Evolutionary conservation across 495 filamentous ascomycete species (phyloP).

Genomic region (Penicillium parvum): DNA sequence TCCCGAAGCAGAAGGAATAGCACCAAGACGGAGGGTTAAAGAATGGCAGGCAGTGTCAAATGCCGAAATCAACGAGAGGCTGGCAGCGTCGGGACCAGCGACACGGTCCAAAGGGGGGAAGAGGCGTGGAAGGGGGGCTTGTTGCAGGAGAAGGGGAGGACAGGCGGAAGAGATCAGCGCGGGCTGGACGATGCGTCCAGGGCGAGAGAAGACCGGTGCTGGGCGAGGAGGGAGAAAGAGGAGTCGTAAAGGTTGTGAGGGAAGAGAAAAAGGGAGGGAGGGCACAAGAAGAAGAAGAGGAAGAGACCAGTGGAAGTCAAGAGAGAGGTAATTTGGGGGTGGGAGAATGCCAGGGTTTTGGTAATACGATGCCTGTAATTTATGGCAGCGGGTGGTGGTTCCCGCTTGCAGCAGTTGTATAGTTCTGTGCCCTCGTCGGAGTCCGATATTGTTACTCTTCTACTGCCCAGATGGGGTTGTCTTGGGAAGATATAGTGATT

Average conservation of each 20-base stretch:
- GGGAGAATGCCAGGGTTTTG: neutral
- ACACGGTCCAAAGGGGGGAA: slow-evolving; percentile 25
- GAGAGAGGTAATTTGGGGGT: slow-evolving; percentile 16
- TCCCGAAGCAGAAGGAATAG: slow-evolving; percentile 1
- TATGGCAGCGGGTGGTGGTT: neutral
- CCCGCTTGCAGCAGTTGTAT: neutral
- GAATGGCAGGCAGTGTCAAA: slow-evolving; percentile 27
- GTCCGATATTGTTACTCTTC: too few species aligned
- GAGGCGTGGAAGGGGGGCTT: slow-evolving; percentile 7
- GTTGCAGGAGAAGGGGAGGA: slow-evolving; percentile 1
- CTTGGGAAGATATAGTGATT: too few species aligned
- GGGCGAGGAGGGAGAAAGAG: slow-evolving; percentile 1
- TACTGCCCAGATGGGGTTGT: too few species aligned
- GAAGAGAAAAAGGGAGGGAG: slow-evolving; percentile 17
- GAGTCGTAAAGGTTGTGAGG: slow-evolving; percentile 10
- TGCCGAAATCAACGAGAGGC: slow-evolving; percentile 32
- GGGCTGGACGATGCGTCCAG: slow-evolving; percentile 29
- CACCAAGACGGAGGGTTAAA: slow-evolving; percentile 8
- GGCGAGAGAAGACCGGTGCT: slow-evolving; percentile 16
- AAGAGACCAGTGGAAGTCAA: neutral
- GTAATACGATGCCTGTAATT: neutral
- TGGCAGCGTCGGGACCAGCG: slow-evolving; percentile 36
- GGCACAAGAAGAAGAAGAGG: slow-evolving; percentile 8
- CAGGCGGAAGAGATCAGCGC: slow-evolving; percentile 16
- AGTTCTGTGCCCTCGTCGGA: too few species aligned